Conservation (phyloP, 257 asterid species). For the Leonotis leonurus region DNA sequence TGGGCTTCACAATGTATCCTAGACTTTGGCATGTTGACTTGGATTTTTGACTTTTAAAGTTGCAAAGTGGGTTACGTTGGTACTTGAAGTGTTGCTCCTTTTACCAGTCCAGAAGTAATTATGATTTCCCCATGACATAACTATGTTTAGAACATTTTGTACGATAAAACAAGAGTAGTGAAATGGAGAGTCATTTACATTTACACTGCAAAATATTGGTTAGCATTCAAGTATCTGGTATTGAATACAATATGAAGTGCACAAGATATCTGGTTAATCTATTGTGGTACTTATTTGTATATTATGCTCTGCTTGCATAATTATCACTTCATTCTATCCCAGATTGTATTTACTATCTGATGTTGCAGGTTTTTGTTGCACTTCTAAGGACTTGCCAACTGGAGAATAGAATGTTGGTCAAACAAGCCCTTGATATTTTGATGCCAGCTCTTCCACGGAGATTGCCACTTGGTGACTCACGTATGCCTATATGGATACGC, state of each 20-base stretch:
- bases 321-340: slow-evolving; percentile 7
- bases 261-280: neutral
- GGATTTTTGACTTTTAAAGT: neutral
- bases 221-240: neutral
- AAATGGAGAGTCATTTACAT: neutral
- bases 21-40: slow-evolving; percentile 1
- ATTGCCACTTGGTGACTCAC: slow-evolving; percentile 96
- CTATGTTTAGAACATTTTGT: neutral
- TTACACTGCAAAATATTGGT: neutral
- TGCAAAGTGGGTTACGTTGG: no score
- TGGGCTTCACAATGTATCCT: neutral
- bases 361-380: slow-evolving; percentile 90
- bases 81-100: slow-evolving; percentile 2
- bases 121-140: neutral
- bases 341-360: slow-evolving; percentile 12
- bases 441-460: slow-evolving; percentile 99
- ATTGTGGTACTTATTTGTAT: neutral
- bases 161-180: neutral
- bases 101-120: neutral
- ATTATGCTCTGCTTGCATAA: neutral
- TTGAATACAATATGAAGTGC: neutral
- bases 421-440: slow-evolving; percentile 96
- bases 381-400: slow-evolving; percentile 98
- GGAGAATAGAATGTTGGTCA: slow-evolving; percentile 92
- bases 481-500: slow-evolving; percentile 99